phyloP scores from a whole-genome alignment of 768 basidiomycete species.

The Pisolithus albus region DNA sequence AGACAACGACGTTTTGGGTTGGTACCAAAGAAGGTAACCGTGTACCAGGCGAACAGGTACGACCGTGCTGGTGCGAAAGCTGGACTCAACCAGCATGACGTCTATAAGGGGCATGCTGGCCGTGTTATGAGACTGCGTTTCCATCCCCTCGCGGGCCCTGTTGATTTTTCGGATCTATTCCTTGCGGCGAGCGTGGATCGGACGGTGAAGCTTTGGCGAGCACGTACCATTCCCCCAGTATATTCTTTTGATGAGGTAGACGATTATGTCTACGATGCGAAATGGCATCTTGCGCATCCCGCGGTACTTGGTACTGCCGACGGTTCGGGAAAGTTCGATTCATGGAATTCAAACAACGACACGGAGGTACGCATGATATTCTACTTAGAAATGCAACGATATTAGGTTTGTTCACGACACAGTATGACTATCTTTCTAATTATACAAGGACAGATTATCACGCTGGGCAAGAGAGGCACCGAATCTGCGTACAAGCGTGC shows the following conservation, averaged over 20 bases:
- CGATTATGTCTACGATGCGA: slow-evolving; percentile 66
- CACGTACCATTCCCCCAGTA: slow-evolving; percentile 16
- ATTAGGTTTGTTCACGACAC: slow-evolving; percentile 42
- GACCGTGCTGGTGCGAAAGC: slow-evolving; percentile 97
- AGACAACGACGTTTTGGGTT: slow-evolving; percentile 95
- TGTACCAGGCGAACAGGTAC: slow-evolving; percentile 95
- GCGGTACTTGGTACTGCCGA: slow-evolving; percentile 91
- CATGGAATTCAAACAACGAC: slow-evolving; percentile 97
- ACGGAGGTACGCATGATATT: slow-evolving; percentile 64
- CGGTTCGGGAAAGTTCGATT: slow-evolving; percentile 90
- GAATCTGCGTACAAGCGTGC: slow-evolving; percentile 63
- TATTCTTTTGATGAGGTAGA: too few species aligned
- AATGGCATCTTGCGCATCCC: slow-evolving; percentile 96
- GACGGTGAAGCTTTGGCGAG: slow-evolving; percentile 96
- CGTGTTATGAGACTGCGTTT: slow-evolving; percentile 94
- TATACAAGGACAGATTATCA: slow-evolving; percentile 60
- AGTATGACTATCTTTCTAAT: slow-evolving; percentile 1
- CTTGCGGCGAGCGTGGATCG: slow-evolving; percentile 91
- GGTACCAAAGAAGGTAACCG: slow-evolving; percentile 97
- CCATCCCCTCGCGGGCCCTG: slow-evolving; percentile 84
- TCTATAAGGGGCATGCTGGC: slow-evolving; percentile 88
- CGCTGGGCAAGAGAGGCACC: slow-evolving; percentile 81
- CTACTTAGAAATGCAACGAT: background rate
- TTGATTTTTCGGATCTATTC: slow-evolving; percentile 96
- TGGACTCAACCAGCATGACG: slow-evolving; percentile 86